Base-by-base conservation (phyloP, 2,329 filamentous ascomycete genomes). In the Madurella fahalii region DNA sequence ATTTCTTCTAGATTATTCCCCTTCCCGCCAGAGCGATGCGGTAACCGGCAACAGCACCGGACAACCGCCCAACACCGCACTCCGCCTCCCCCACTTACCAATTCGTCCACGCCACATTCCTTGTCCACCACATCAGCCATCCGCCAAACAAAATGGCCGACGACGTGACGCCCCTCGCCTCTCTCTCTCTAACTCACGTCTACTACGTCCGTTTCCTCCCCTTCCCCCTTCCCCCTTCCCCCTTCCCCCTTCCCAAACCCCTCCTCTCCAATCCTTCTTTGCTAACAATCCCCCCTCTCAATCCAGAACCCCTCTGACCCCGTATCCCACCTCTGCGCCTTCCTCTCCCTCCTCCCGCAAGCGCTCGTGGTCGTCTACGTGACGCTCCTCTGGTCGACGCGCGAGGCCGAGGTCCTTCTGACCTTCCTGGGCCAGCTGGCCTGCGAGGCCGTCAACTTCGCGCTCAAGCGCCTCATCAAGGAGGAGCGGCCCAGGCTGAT, bases 161-260 rank as follows among this genome's bases (percentile, higher is more conserved):
- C 64, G 74, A 79, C 59, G 61, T 70, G 20, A 67, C 68, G 40
- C 84, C 89, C 40, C 77, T 97, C 54, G 90, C 92, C 49, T 97
- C 93, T 20, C 81, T 99, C 58, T 96, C 93, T 49, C 76, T 99
- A 63, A 97, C 94, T 11, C 93, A 97, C 75, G 92, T 97, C 64
- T 90, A 94, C 77, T 97, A 97, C 79, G 92, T 95, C 75, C 67
- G 83, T 72, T n/a, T 30, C 45, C 25, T 50, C 32, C 44, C n/a
- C n/a, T 34, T 13, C 18, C 31, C 46, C 34, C 39, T n/a, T 32
- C 40, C 53, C 40, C 40, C 48, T n/a, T n/a, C n/a, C 32, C 44
- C n/a, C n/a, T 34, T 13, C 18, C 31, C 46, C 34, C 39, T n/a
- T 32, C 40, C 53, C 40, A n/a, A n/a, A n/a, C n/a, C n/a, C n/a